A percentile compares a stretch with the other conserved stretches of the same genome.
Conservation (phyloP, 768 basidiomycete species). For the Lactarius tabidus region DNA sequence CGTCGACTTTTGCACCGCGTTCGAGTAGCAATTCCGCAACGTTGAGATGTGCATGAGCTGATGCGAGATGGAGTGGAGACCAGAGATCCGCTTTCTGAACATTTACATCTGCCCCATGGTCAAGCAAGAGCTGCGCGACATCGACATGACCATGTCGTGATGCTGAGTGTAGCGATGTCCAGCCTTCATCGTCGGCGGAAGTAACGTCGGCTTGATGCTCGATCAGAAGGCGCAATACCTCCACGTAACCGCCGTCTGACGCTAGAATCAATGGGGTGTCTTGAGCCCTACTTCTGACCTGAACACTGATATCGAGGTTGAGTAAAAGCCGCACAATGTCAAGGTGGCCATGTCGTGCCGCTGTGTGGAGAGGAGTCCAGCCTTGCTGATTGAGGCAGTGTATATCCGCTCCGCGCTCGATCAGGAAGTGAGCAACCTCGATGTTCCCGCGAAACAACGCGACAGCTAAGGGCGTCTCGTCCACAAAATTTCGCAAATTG, state of each 20-base stretch:
- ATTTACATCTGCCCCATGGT: background rate
- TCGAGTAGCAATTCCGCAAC: background rate
- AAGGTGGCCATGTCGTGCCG: too few species aligned
- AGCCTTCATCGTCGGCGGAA: too few species aligned
- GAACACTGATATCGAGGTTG: too few species aligned
- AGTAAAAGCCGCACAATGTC: too few species aligned
- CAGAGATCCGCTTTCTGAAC: too few species aligned
- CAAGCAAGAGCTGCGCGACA: background rate
- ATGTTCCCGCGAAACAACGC: background rate
- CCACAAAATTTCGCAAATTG: background rate
- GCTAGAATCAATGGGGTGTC: too few species aligned
- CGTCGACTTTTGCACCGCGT: background rate
- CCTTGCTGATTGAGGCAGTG: too few species aligned
- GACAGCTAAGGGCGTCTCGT: background rate
- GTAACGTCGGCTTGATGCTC: too few species aligned
- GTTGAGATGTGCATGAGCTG: background rate
- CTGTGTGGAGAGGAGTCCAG: too few species aligned
- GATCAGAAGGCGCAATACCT: too few species aligned
- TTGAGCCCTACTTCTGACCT: too few species aligned
- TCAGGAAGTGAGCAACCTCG: background rate
- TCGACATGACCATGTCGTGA: background rate
- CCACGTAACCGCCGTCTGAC: too few species aligned
- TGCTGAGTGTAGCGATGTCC: background rate
- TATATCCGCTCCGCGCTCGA: background rate
- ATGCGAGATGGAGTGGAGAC: conserved; percentile 1